A percentile compares a stretch with the other conserved stretches of the same genome.
phyloP scores from a whole-genome alignment of 1,284 basidiomycete genomes.

The Schizophyllum amplum region DNA sequence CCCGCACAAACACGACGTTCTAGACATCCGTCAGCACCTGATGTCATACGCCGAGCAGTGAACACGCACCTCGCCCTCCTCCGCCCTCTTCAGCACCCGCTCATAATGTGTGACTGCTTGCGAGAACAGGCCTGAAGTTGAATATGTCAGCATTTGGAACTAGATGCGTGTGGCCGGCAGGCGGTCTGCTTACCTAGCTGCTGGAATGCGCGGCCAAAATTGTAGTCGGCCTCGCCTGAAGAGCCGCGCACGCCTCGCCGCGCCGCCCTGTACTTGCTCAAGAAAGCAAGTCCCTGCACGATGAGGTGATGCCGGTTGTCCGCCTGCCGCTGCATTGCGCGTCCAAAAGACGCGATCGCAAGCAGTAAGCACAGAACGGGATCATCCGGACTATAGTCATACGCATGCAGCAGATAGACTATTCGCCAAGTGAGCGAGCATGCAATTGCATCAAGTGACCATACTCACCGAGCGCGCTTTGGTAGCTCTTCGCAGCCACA shows the following conservation, averaged over 20 bases:
- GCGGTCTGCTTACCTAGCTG: slow-evolving; percentile 58
- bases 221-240: slow-evolving; percentile 79
- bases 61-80: slow-evolving; percentile 23
- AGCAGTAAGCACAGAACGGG: slow-evolving; percentile 80
- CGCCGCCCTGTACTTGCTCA: slow-evolving; percentile 66
- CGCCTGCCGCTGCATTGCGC: slow-evolving; percentile 88
- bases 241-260: slow-evolving; percentile 38
- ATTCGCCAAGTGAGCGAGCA: slow-evolving; percentile 1
- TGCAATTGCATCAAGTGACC: slow-evolving; percentile 2
- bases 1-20: slow-evolving; percentile 46
- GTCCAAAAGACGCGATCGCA: slow-evolving; percentile 78
- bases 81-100: slow-evolving; percentile 55
- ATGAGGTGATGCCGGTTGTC: slow-evolving; percentile 91
- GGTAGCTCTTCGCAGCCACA: slow-evolving; percentile 79
- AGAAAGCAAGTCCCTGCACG: slow-evolving; percentile 77
- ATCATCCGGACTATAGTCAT: slow-evolving; percentile 78
- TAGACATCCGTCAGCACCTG: slow-evolving; percentile 9
- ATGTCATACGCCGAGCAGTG: not conserved
- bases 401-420: slow-evolving; percentile 88
- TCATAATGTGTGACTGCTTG: slow-evolving; percentile 83
- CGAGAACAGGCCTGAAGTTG: slow-evolving; percentile 57
- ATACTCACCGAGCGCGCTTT: slow-evolving; percentile 81
- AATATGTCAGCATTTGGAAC: not conserved
- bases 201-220: slow-evolving; percentile 87
- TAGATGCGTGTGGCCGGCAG: not conserved